Evolutionary conservation across 441 rosid species (phyloP), one percentile per base, ranked within the genome.

Genomic region (Jatropha podagrica): DNA sequence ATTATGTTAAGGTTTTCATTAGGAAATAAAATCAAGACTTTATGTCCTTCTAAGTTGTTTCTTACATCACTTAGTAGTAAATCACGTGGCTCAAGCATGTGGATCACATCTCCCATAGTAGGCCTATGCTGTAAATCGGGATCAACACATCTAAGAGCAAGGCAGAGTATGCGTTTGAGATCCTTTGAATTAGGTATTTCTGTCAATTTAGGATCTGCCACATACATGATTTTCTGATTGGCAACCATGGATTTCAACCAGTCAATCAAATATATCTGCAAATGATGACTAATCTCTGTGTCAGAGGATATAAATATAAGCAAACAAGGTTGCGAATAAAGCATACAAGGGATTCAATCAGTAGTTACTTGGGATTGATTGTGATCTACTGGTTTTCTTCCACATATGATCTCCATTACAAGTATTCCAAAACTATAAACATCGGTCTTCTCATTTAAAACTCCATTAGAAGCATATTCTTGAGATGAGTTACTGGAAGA

Each of bases 241-340:
- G 80, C 86, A 54, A 92, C 87, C 95, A 90, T 91, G 60, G 69
- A 85, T 80, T 87, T 91, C 61, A 94, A 76, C 96, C 97, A 91
- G 54, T 92, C 92, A 60, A 87, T 75, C 83, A 90, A 73, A 81
- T 78, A 79, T 8, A 73, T 85, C 92, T 88, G 75, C 78, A 73
- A 77, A 72, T 26, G 13, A 38, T 6, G 18, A 69, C 48, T 18
- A 20, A 17, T 40, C 67, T 60, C 52, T 9, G 12, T 37, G 15
- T 17, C 15, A 15, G 40, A 76, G 5, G 52, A 18, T 3, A 12
- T 41, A 27, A 41, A 20, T 14, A 9, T 14, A 7, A 41, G 27
- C 13, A 23, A n/a, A 5, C 37, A n/a, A 20, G 51, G 27, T 3
- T 48, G 18, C 14, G 11, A 65, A 74, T 14, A 42, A 58, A 71